Base-by-base conservation (phyloP, 352 stramenopile genomes). In the Phytopythium ostracodes region DNA sequence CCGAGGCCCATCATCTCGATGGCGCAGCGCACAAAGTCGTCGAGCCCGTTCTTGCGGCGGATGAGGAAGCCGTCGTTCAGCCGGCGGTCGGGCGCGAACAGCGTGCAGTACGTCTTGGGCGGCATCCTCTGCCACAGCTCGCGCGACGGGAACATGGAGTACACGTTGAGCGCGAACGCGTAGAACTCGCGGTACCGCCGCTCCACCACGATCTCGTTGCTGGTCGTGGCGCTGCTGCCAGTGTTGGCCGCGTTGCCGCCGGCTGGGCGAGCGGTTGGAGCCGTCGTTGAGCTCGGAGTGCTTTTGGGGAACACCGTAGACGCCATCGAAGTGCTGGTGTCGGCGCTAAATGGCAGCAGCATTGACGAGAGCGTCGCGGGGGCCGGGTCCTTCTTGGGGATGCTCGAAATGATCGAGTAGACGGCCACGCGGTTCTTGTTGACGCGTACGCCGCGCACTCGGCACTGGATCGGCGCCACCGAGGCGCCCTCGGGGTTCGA, bases 101-200 rank as follows among this genome's bases (percentile, higher is more conserved):
- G 33, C 42, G 68, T 66, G 51, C 84, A 91, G n/a, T 87, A 78
- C 18, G 77, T 89, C 65, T 92, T 92, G 20, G 84, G 84, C 4
- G 84, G 81, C 4, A 92, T 52, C 0, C 80, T 63, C 31, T 72
- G 62, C 84, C 74, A 88, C 10, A 91, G 53, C 15, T 88, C 70
- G 43, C 71, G 60, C 0, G 76, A 80, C 8, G 83, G 77, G 31
- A 85, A 88, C 76, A 92, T 92, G 5, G 73, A 56, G 62, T 81
- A 85, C 29, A 90, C 67, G 0, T 73, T 67, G 42, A 80, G 65
- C 12, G 84, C 84, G 25, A 92, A 88, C 17, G 72, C 75, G 63
- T 91, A 90, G 55, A 92, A 92, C 62, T 92, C 84, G 25, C 81
- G 81, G 64, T 91, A 92, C 12, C 84, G 74, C 12, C 84, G 70